Percentiles rank a stretch among this genome's conserved stretches.
phyloP scores from a whole-genome alignment of 2,329 filamentous ascomycete species.

The Capronia americana region DNA sequence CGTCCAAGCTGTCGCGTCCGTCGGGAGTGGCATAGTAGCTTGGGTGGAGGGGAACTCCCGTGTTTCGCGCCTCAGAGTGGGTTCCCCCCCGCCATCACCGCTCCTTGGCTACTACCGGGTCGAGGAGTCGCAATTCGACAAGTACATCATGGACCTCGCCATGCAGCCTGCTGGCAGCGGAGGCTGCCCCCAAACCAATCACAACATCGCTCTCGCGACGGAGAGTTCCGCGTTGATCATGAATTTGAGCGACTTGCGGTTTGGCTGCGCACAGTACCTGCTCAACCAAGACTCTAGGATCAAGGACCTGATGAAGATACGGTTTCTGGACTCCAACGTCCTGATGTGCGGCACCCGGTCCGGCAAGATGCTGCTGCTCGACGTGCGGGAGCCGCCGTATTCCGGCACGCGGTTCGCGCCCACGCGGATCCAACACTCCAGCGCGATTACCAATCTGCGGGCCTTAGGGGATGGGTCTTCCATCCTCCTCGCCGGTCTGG shows the following conservation, averaged over 20 bases:
- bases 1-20: not conserved
- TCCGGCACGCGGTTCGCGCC: not conserved
- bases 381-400: conserved; percentile 23
- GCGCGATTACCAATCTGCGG: conserved; percentile 27
- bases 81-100: not conserved
- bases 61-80: not conserved
- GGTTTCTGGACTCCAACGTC: conserved; percentile 33
- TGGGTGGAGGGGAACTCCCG: not conserved
- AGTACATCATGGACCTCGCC: not conserved
- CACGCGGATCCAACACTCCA: conserved; percentile 33
- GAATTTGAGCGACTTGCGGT: not conserved
- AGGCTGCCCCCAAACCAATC: not conserved
- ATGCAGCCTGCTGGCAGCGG: not conserved
- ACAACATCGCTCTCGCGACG: not conserved
- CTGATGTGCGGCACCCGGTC: conserved; percentile 35
- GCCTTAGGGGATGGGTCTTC: conserved; percentile 20
- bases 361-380: conserved; percentile 30
- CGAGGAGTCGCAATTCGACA: not conserved
- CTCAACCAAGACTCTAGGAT: not conserved
- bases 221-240: conserved; percentile 7
- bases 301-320: conserved; percentile 23
- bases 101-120: not conserved
- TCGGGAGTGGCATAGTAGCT: not conserved
- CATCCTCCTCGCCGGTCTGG: conserved; percentile 32
- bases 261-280: not conserved